Percentiles rank a stretch among this genome's conserved stretches.
These are phyloP conservation scores for Leavenworthia alabamica DNA, from an alignment of 345 rosid species.

Conservation along the genomic window DNA sequence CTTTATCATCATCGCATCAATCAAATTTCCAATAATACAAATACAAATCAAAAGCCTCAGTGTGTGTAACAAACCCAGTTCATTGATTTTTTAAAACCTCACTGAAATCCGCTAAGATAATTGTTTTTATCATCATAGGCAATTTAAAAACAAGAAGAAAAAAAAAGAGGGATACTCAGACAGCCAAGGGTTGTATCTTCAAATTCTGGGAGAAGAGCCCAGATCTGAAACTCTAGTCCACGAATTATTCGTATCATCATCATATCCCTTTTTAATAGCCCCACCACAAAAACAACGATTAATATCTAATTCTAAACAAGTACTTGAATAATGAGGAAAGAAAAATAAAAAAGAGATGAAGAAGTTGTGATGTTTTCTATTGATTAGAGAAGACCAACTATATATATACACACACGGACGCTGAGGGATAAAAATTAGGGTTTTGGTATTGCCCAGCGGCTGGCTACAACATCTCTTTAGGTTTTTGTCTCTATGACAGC, in stretches of 20 bases:
- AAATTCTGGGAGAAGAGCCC: slow-evolving; percentile 49
- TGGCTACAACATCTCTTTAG: too few relatives aligned
- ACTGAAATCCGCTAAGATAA: slow-evolving; percentile 99
- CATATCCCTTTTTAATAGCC: slow-evolving; percentile 25
- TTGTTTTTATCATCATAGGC: slow-evolving; percentile 75
- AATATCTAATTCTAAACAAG: too few relatives aligned
- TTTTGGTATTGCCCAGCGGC: too few relatives aligned
- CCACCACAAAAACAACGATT: not conserved
- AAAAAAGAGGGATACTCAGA: slow-evolving; percentile 56
- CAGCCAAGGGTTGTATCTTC: slow-evolving; percentile 99
- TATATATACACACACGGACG: slow-evolving; percentile 14
- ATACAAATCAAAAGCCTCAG: slow-evolving; percentile 54
- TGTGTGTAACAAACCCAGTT: slow-evolving; percentile 99
- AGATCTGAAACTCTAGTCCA: slow-evolving; percentile 99
- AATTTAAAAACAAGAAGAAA: too few relatives aligned
- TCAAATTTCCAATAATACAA: not conserved
- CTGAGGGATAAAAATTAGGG: slow-evolving; percentile 15
- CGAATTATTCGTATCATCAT: slow-evolving; percentile 60
- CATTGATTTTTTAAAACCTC: slow-evolving; percentile 61
- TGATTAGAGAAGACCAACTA: not conserved
- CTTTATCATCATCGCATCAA: slow-evolving; percentile 60
- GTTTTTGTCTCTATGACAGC: not conserved
- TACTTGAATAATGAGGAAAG: too few relatives aligned
- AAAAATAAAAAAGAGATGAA: too few relatives aligned
- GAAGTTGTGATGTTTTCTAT: not conserved